Percentiles rank a stretch among this genome's conserved stretches.
Conservation (phyloP, 2,329 filamentous ascomycete species). For the Cladophialophora immunda region DNA sequence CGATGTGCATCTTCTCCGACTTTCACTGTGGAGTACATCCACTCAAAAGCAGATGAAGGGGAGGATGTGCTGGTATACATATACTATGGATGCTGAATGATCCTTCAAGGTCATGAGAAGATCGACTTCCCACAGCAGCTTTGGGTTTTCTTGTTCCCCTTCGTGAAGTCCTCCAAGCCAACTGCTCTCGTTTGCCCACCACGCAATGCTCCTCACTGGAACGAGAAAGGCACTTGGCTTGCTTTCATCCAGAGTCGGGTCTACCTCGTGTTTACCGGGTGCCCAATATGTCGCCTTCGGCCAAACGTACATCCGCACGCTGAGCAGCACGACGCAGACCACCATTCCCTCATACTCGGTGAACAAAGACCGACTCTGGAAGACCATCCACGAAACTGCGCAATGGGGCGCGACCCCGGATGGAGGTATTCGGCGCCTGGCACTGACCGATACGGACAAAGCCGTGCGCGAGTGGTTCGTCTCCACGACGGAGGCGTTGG, state of each 20-base stretch:
- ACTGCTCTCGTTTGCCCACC: neutral
- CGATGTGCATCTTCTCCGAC: neutral
- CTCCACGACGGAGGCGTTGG: conserved; percentile 67
- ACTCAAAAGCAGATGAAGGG: neutral
- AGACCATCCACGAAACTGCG: conserved; percentile 20
- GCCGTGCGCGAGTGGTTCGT: conserved; percentile 79
- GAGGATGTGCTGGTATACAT: conserved; percentile 3
- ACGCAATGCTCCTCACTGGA: neutral
- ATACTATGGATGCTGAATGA: neutral
- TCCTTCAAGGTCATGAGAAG: neutral
- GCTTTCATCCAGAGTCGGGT: neutral
- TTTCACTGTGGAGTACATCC: conserved; percentile 5
- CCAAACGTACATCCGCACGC: neutral
- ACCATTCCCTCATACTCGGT: conserved; percentile 16
- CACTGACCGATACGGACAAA: conserved; percentile 76
- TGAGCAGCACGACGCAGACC: conserved; percentile 1
- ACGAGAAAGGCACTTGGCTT: neutral
- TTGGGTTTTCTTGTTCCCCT: neutral
- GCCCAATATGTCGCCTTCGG: neutral
- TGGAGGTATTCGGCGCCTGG: conserved; percentile 62
- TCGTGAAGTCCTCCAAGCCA: neutral
- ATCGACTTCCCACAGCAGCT: neutral
- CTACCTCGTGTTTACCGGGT: neutral
- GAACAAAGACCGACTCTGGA: conserved; percentile 24
- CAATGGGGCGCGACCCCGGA: conserved; percentile 23